phyloP scores from a whole-genome alignment of 768 basidiomycete species.

The Pleurotus sapidus region DNA sequence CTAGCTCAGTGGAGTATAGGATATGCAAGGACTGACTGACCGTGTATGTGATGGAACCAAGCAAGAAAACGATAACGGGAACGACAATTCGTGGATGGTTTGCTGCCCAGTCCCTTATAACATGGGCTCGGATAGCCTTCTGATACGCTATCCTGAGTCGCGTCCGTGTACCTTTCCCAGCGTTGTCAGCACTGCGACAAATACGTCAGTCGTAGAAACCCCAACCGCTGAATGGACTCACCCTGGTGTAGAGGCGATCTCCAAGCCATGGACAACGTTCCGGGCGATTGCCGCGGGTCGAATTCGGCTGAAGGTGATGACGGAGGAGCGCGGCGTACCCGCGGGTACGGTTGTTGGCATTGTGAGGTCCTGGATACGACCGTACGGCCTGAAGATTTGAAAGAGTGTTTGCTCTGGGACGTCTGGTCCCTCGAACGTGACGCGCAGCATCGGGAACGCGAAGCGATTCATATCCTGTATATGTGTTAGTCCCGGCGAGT shows the following conservation, averaged over 20 bases:
- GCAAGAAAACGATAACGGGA: slow-evolving; percentile 77
- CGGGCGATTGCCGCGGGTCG: slow-evolving; percentile 79
- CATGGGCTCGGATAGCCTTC: slow-evolving; percentile 62
- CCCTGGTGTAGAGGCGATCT: slow-evolving; percentile 23
- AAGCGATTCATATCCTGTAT: slow-evolving; percentile 81
- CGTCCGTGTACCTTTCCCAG: slow-evolving; percentile 33
- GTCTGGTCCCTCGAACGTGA: slow-evolving; percentile 91
- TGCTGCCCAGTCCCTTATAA: slow-evolving; percentile 75
- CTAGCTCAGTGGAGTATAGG: background rate
- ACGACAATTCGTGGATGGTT: slow-evolving; percentile 84
- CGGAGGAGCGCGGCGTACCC: slow-evolving; percentile 64
- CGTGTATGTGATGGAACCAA: slow-evolving; percentile 89
- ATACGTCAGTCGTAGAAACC: background rate
- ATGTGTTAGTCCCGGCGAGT: background rate
- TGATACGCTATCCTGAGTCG: slow-evolving; percentile 56
- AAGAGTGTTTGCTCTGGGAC: slow-evolving; percentile 79
- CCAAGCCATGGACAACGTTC: slow-evolving; percentile 72
- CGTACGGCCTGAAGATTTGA: slow-evolving; percentile 81
- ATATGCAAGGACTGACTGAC: slow-evolving; percentile 37
- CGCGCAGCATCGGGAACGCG: slow-evolving; percentile 66
- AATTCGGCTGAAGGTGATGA: slow-evolving; percentile 57
- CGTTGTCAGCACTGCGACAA: slow-evolving; percentile 7
- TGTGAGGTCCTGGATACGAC: slow-evolving; percentile 67
- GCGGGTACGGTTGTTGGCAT: slow-evolving; percentile 59
- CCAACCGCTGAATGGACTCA: background rate